Evolutionary conservation across 371 early-diverging fungal genomes (phyloP), one percentile per base, ranked within the genome.

Genomic region (Cokeromyces recurvatus): DNA sequence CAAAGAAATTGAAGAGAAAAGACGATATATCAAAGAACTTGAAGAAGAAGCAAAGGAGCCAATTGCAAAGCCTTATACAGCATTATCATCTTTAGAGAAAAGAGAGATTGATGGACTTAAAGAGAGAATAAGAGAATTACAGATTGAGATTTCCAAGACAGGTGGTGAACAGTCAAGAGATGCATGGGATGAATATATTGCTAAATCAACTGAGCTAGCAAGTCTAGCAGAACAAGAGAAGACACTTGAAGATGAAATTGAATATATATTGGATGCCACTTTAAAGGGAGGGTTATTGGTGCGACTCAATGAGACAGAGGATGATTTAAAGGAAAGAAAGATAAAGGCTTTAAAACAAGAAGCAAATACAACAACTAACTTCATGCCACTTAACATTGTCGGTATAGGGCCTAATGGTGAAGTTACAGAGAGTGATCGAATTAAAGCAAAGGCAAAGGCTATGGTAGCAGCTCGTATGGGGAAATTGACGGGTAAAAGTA

Each of bases 381-480:
- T 8, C 8, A 9, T 41, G 5, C 48, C 55, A 3, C 32, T 72
- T 4, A 59, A 68, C 17, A 75, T 81, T 41, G 62, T 67, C 0
- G 84, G 82, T 0, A 80, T 81, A 2, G 84, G 84, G 0, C 82
- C 84, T 1, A 71, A 71, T 31, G 82, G 82, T 5, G 59, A 66
- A 34, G 50, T 81, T 4, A 81, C 82, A 0, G 81, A 81, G 24
- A 66, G 72, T 21, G 84, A 84, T 32, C 62, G 68, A 31, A 81
- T 78, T 56, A 68, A 70, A 17, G 81, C 84, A 14, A 81, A 80
- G 32, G 84, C 81, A 15, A 77, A 79, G 36, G 74, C 78, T 0
- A 50, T 75, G 62, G 63, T 83, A 44, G 84, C 84, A 9, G 79
- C 78, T n/a, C 64, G 76, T 9, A 77, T 80, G 60, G 81, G 78